Conservation (phyloP, 2,329 filamentous ascomycete species). For the Zelopaecilomyces penicillatus region DNA sequence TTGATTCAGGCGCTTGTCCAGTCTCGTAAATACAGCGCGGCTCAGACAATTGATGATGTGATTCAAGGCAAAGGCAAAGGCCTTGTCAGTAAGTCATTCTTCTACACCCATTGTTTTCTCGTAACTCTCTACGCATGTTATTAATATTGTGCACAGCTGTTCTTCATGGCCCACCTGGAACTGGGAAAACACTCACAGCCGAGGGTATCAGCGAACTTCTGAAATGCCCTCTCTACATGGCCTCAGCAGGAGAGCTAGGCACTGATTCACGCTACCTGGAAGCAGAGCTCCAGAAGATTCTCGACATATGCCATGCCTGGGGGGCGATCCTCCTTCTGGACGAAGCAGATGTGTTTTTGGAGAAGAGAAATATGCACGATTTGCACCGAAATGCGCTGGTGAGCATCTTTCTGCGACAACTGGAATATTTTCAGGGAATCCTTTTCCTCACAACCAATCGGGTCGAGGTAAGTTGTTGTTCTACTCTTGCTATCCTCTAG, state of each 20-base stretch:
- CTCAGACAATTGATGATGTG: conserved; percentile 74
- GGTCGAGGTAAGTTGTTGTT: conserved; percentile 45
- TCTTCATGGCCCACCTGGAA: conserved; percentile 77
- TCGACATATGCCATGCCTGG: conserved; percentile 81
- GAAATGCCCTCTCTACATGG: conserved; percentile 74
- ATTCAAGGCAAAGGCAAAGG: conserved; percentile 81
- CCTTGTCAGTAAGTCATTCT: conserved; percentile 49
- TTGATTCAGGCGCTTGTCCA: conserved; percentile 71
- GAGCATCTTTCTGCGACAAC: conserved; percentile 73
- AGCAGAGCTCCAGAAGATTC: conserved; percentile 68
- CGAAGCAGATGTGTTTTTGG: conserved; percentile 77
- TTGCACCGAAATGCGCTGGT: conserved; percentile 80
- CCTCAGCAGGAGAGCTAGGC: conserved; percentile 72
- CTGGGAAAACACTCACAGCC: conserved; percentile 81
- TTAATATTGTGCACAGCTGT: conserved; percentile 39
- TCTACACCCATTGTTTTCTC: not conserved
- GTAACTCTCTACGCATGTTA: conserved; percentile 1
- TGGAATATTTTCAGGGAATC: conserved; percentile 91
- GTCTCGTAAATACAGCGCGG: conserved; percentile 73
- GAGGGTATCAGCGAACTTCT: conserved; percentile 80
- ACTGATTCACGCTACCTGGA: conserved; percentile 69
- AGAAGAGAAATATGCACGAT: conserved; percentile 74
- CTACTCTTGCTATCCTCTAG: not conserved
- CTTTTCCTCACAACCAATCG: conserved; percentile 85
- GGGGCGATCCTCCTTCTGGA: conserved; percentile 78